phyloP scores from a whole-genome alignment of 345 rosid genomes.

The Anacardium occidentale region DNA sequence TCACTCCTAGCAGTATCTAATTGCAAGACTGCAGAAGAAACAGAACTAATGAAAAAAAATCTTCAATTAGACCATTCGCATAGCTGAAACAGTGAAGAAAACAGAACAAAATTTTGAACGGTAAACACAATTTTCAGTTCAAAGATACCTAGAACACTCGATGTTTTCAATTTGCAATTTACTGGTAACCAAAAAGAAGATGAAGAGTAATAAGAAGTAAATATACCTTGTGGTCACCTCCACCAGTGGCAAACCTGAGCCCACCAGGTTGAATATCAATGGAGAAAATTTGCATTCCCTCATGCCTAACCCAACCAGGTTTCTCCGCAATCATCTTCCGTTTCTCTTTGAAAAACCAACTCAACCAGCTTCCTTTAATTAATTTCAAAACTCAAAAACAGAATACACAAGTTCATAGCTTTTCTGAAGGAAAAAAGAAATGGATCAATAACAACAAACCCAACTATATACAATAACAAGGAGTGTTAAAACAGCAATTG shows the following conservation, averaged over 20 bases:
- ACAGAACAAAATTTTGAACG: not conserved
- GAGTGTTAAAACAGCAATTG: not conserved
- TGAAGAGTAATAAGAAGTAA: slow-evolving; percentile 2
- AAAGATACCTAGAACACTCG: no score
- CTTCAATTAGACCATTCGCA: not conserved
- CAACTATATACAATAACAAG: not conserved
- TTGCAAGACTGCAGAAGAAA: not conserved
- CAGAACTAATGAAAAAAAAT: not conserved
- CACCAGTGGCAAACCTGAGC: slow-evolving; percentile 96
- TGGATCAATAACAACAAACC: not conserved
- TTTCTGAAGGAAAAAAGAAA: slow-evolving; percentile 13
- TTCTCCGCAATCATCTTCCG: slow-evolving; percentile 88
- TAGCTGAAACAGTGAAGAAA: not conserved
- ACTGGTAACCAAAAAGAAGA: slow-evolving; percentile 1
- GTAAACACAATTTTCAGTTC: not conserved
- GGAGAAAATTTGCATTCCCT: slow-evolving; percentile 96
- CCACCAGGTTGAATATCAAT: slow-evolving; percentile 95
- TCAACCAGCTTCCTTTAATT: slow-evolving; percentile 20
- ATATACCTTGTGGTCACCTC: slow-evolving; percentile 95
- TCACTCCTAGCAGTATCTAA: not conserved
- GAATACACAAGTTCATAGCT: slow-evolving; percentile 21
- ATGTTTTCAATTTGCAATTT: not conserved
- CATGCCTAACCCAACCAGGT: slow-evolving; percentile 93
- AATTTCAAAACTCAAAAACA: slow-evolving; percentile 18
- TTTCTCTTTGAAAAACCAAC: not conserved